Evolutionary conservation across 495 filamentous ascomycete species (phyloP), one percentile per base, ranked within the genome.

Genomic region (Penicillium argentinense): DNA sequence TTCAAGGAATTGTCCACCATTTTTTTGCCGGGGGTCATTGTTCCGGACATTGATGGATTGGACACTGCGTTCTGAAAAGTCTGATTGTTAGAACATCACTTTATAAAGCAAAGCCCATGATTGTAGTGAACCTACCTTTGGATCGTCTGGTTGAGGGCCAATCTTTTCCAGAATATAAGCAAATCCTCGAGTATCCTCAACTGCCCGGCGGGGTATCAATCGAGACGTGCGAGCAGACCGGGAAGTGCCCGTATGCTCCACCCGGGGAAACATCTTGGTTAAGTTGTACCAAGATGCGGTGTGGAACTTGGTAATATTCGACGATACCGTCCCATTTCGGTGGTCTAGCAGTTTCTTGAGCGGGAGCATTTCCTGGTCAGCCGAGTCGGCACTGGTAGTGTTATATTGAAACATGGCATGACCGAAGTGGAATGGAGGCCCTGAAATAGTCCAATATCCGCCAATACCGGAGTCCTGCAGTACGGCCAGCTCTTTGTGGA

Each of bases 1-100:
- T 56, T 51, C 14, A 51, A 2, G 23, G 51, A 22, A 17, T 42
- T 48, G 26, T 49, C 21, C 5, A 48, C 44, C 1, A 32, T 12
- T 23, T 2, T 47, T 18, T 47, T 22, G 27, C 49, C 38, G 21
- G 27, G 33, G 1, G 49, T 53, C 42, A 53, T 47, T 1, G 49
- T 47, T 6, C 49, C 49, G 4, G 49, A 53, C 7, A 53, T 1
- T 1, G 42, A 47, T 3, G 42, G 44, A 21, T 37, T 38, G 3
- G 49, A 38, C 16, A 53, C 45, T 17, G n/a, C n/a, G n/a, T n/a
- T n/a, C n/a, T n/a, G n/a, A n/a, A n/a, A n/a, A n/a, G n/a, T n/a
- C n/a, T n/a, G n/a, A n/a, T n/a, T n/a, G n/a, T n/a, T n/a, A n/a
- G n/a, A n/a, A n/a, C n/a, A n/a, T n/a, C n/a, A n/a, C n/a, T n/a